These are phyloP conservation scores for Selenicereus undatus DNA, from an alignment of 148 eudicot genomes.

Conservation along the genomic window DNA sequence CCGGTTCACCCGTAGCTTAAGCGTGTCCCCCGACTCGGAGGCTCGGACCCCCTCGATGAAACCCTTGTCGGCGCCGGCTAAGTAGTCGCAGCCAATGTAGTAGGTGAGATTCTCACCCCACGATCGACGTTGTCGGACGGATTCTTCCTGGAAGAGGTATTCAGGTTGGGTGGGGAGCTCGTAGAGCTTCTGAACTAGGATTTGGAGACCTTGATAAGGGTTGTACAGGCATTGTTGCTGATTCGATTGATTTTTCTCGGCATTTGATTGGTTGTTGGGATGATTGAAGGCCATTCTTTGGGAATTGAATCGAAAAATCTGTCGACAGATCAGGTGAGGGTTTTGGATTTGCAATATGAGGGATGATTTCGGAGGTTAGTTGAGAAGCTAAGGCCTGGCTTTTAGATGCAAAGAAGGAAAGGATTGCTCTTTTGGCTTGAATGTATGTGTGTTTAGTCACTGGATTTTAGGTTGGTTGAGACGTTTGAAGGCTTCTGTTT, in stretches of 20 bases:
- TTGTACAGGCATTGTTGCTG: conserved; percentile 64
- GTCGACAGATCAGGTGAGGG: conserved; percentile 1
- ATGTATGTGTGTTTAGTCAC: too few species aligned
- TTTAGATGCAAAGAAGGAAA: too few species aligned
- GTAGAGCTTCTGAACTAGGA: conserved; percentile 57
- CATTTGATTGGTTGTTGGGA: neutral
- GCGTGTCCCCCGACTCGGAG: conserved; percentile 52
- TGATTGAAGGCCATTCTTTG: conserved; percentile 18
- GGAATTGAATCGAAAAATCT: neutral
- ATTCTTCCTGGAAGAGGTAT: conserved; percentile 74
- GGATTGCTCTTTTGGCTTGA: too few species aligned
- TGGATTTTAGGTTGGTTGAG: too few species aligned
- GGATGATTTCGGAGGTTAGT: neutral
- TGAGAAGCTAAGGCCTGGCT: too few species aligned
- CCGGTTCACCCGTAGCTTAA: conserved; percentile 63
- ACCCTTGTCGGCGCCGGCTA: conserved; percentile 63
- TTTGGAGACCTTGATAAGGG: conserved; percentile 69
- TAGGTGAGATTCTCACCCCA: conserved; percentile 88
- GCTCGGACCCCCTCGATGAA: conserved; percentile 46
- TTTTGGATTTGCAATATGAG: neutral
- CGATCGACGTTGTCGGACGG: conserved; percentile 67
- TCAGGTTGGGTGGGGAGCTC: conserved; percentile 81
- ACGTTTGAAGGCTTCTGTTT: too few species aligned
- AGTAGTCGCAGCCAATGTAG: conserved; percentile 78
- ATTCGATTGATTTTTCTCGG: conserved; percentile 7